Evolutionary conservation across 139 green algal species (phyloP).

Genomic region (Nannochloris sp.): DNA sequence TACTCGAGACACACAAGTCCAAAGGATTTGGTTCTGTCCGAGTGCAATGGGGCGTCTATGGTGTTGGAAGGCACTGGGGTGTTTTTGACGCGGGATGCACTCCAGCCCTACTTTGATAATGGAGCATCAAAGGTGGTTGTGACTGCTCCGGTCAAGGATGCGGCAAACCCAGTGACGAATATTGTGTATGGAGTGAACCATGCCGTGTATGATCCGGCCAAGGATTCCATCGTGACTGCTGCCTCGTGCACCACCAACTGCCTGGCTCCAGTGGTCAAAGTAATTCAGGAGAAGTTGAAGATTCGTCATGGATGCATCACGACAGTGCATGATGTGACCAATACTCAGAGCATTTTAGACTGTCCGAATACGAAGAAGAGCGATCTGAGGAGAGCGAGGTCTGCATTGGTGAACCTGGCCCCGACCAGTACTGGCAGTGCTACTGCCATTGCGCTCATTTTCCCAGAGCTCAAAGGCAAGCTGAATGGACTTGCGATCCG

Average conservation of each 20-base stretch:
- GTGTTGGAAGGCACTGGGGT: constrained; percentile 61
- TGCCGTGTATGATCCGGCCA: constrained; percentile 47
- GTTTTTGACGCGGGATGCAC: constrained; percentile 46
- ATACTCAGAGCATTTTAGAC: constrained; percentile 80
- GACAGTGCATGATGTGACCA: constrained; percentile 84
- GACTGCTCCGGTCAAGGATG: constrained; percentile 73
- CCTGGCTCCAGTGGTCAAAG: constrained; percentile 72
- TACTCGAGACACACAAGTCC: constrained; percentile 36
- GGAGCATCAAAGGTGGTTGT: constrained; percentile 59
- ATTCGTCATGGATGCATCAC: constrained; percentile 79
- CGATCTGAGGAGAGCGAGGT: constrained; percentile 66
- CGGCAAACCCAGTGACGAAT: constrained; percentile 55
- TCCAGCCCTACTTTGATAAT: constrained; percentile 64
- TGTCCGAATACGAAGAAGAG: constrained; percentile 76
- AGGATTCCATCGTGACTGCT: constrained; percentile 73
- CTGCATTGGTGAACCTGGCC: constrained; percentile 69
- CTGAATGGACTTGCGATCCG: constrained; percentile 78
- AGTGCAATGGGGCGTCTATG: constrained; percentile 27
- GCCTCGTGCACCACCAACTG: constrained; percentile 88
- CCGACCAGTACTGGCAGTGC: constrained; percentile 74
- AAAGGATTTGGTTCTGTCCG: constrained; percentile 23
- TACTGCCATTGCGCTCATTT: constrained; percentile 80
- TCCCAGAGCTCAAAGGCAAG: constrained; percentile 85
- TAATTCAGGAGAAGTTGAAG: constrained; percentile 72
- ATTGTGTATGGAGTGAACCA: constrained; percentile 76